A percentile compares a stretch with the other conserved stretches of the same genome.
Evolutionary conservation across 345 rosid species (phyloP).

Genomic region (Lenwebbia sp.): DNA sequence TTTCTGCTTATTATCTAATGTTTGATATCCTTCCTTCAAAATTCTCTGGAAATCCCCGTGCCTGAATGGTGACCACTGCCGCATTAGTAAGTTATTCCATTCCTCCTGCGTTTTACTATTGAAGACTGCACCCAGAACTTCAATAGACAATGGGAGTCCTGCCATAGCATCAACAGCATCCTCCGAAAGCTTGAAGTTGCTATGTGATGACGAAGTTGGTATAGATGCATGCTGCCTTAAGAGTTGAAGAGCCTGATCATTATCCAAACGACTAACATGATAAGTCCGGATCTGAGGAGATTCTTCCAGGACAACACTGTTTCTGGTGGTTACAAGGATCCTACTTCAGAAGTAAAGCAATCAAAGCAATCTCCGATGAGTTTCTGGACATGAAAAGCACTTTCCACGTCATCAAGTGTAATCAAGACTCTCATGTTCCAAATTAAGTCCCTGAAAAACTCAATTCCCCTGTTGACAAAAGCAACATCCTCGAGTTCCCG

Average conservation of each 20-base stretch:
- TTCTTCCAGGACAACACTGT: background rate
- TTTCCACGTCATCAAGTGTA: background rate
- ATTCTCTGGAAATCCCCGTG: background rate
- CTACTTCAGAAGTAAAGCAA: background rate
- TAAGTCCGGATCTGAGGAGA: background rate
- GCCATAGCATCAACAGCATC: background rate
- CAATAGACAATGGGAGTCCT: background rate
- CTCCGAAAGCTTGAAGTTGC: background rate
- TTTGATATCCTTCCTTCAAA: fast-evolving
- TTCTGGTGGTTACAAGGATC: background rate
- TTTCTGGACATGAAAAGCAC: background rate
- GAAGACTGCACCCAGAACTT: background rate
- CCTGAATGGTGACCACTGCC: background rate
- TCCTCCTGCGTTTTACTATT: background rate
- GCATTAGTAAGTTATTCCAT: background rate
- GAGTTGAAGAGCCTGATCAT: background rate
- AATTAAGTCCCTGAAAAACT: background rate
- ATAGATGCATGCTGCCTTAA: background rate
- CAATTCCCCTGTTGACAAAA: background rate
- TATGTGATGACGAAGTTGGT: background rate
- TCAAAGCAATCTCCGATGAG: background rate
- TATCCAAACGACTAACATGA: fast-evolving
- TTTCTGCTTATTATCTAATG: fast-evolving
- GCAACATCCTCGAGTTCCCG: background rate
- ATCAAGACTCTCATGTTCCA: background rate